Evolutionary conservation across 2,329 filamentous ascomycete species (phyloP).

Genomic region (Ciborinia camelliae): DNA sequence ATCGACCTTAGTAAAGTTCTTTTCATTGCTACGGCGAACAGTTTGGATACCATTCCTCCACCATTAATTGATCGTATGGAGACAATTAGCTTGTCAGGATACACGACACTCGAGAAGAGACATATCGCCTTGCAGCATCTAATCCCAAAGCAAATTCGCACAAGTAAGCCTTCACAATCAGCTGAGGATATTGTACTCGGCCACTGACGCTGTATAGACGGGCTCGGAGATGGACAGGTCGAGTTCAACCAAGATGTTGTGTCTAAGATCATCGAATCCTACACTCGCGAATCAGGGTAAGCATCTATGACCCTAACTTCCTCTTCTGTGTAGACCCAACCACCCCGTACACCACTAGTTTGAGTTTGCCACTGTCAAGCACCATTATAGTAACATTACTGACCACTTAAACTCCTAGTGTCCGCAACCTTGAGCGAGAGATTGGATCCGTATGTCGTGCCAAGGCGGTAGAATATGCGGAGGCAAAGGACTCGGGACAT

Average conservation of each 20-base stretch:
- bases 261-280: conserved; percentile 92
- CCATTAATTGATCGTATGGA: conserved; percentile 96
- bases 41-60: conserved; percentile 88
- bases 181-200: conserved; percentile 16
- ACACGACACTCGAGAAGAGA: conserved; percentile 94
- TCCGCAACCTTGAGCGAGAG: conserved; percentile 93
- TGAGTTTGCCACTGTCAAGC: neutral
- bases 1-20: conserved; percentile 95
- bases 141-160: conserved; percentile 91
- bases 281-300: conserved; percentile 76
- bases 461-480: conserved; percentile 92
- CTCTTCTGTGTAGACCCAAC: neutral
- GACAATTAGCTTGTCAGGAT: conserved; percentile 87
- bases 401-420: conserved; percentile 49
- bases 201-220: conserved; percentile 48
- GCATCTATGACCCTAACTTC: conserved; percentile 6
- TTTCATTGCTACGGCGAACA: conserved; percentile 97
- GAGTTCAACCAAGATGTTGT: conserved; percentile 77
- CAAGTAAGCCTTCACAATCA: conserved; percentile 46
- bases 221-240: conserved; percentile 72
- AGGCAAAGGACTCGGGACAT: conserved; percentile 72
- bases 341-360: neutral
- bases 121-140: conserved; percentile 91
- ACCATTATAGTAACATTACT: conserved; percentile 10
- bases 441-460: conserved; percentile 90